These are phyloP conservation scores for Corinectria fuckeliana DNA, from an alignment of 2,329 filamentous ascomycete genomes.

Conservation along the genomic window DNA sequence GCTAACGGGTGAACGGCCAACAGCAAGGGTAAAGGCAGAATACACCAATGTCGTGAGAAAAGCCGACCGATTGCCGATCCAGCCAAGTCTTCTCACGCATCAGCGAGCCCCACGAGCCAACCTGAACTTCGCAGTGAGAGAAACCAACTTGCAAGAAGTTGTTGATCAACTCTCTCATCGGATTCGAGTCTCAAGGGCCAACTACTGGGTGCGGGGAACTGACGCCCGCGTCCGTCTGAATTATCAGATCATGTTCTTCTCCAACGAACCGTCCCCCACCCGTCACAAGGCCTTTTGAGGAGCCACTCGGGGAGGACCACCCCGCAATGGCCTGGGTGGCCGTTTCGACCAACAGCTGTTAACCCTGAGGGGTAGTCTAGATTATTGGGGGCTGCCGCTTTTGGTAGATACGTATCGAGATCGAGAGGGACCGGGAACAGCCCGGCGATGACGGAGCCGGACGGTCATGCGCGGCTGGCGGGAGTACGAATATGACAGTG, in stretches of 20 bases:
- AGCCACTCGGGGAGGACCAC: background rate
- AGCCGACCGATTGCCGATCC: constrained; percentile 21
- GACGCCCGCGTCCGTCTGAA: background rate
- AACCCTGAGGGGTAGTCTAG: background rate
- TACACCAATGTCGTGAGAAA: background rate
- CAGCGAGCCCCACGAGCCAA: background rate
- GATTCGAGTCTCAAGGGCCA: background rate
- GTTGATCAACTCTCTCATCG: constrained; percentile 1
- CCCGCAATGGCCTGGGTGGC: constrained; percentile 13
- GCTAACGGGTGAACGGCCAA: background rate
- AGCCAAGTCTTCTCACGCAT: background rate
- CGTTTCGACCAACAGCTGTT: background rate
- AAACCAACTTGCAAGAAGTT: background rate
- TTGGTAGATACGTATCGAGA: background rate
- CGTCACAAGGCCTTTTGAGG: constrained; percentile 13
- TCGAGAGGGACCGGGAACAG: constrained; percentile 18
- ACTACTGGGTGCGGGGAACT: background rate
- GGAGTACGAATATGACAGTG: too few relatives aligned
- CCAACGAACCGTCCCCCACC: background rate
- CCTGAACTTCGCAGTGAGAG: background rate
- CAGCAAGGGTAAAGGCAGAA: background rate
- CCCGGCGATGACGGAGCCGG: constrained; percentile 7
- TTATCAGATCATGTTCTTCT: constrained; percentile 22
- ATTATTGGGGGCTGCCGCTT: constrained; percentile 16
- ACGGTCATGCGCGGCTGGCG: background rate